Evolutionary conservation across 2,329 filamentous ascomycete species (phyloP), one percentile per base, ranked within the genome.

Genomic region (Nannizzia gypsea): DNA sequence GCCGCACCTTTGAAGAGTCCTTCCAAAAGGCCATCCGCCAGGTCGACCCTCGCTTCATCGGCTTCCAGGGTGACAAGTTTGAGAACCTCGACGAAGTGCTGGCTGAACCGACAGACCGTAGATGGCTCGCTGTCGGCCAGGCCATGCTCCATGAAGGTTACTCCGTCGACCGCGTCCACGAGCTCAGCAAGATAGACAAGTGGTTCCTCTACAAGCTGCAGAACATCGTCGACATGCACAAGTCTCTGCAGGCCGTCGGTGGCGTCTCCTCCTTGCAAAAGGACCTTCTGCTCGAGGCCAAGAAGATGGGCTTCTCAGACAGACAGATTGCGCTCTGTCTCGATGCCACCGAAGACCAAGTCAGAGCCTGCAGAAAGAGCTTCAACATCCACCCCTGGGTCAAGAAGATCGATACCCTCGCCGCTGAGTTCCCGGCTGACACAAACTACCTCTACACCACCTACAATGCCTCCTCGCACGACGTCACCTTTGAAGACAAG

Each of bases 181-280:
- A 96, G 5, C 79, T 99, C 67, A 95, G 88, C 77, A 96, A 96
- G 82, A 99, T 99, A 69, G 93, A 97, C 79, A 96, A 95, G 77
- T 97, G 93, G 93, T 99, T 99, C 81, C 78, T 99, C 68, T 84
- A 96, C 84, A 97, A 99, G 83, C 84, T 99, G 57, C 86, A 96
- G 78, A 97, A 97, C 79, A 89, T 99, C 69, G 93, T 96, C 58
- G 84, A 97, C 74, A 91, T 88, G 78, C 89, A 88, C 62, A 84
- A 84, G 66, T 89, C 95, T 73, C 84, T 99, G 63, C 84, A 96
- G 77, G 83, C 87, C 34, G 84, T 90, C 62, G 91, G 90, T 66
- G 88, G 85, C 69, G 81, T 99, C 54, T 85, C 88, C 68, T 88
- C 85, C 59, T 78, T 99, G 64, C 92, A 91, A 80, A 88, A 91